Evolutionary conservation across 1,284 basidiomycete species (phyloP).

Genomic region (Apiotrichum gracile): DNA sequence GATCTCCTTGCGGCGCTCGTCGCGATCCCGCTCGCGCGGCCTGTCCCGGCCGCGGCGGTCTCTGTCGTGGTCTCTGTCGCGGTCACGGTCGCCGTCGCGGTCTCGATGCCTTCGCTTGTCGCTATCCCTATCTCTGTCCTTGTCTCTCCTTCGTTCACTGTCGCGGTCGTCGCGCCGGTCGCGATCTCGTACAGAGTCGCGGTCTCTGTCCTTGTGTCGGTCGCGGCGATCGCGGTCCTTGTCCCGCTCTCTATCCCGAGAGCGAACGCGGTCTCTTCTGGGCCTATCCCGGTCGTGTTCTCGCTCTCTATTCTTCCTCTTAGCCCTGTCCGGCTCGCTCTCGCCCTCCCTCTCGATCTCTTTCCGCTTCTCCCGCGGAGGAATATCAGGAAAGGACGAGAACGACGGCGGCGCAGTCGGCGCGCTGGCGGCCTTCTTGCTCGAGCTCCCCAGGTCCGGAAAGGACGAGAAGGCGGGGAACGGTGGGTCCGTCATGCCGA

Average conservation of each 20-base stretch:
- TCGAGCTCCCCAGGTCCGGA: constrained; percentile 4
- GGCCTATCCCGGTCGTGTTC: too few relatives aligned
- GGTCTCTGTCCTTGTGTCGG: background rate
- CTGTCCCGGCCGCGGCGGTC: background rate
- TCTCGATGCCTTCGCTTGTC: background rate
- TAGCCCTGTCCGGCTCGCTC: too few relatives aligned
- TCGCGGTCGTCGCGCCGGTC: background rate
- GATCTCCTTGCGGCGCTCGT: constrained; percentile 12
- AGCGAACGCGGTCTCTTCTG: too few relatives aligned
- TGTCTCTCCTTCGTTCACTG: background rate
- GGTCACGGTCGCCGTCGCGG: background rate
- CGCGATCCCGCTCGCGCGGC: constrained; percentile 3
- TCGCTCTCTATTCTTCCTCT: background rate
- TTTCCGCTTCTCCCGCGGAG: background rate
- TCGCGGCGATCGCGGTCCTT: background rate
- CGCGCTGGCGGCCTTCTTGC: background rate
- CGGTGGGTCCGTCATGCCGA: constrained; percentile 9
- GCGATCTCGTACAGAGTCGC: background rate
- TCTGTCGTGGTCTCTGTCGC: constrained; percentile 2
- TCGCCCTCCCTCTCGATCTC: background rate
- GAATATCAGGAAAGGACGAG: constrained; percentile 19
- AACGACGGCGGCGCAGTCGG: constrained; percentile 6
- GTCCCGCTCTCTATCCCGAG: background rate
- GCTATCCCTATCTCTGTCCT: background rate
- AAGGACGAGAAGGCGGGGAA: constrained; percentile 9